Conservation (phyloP, 441 rosid genomes). For the Gossypium gossypioides region DNA sequence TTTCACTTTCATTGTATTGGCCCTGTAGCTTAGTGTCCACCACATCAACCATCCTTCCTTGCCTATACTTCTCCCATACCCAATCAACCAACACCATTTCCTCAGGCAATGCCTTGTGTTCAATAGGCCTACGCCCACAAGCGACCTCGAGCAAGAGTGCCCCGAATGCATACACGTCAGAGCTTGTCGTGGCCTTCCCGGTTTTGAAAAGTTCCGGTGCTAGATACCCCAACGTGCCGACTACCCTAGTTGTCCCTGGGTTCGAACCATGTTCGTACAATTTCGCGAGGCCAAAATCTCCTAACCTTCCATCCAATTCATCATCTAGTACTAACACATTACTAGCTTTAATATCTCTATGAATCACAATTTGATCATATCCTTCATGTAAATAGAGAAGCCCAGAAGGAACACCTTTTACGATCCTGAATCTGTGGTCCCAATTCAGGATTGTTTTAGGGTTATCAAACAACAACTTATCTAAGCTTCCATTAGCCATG, state of each 20-base stretch:
- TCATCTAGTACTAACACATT: conserved; percentile 57
- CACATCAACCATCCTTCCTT: conserved; percentile 33
- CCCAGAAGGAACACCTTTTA: conserved; percentile 58
- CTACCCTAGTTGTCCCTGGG: conserved; percentile 62
- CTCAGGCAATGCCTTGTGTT: conserved; percentile 28
- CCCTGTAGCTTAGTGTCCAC: conserved; percentile 39
- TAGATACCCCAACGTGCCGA: conserved; percentile 72
- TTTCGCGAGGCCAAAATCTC: conserved; percentile 79
- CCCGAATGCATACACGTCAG: conserved; percentile 75
- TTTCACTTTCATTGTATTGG: conserved; percentile 30
- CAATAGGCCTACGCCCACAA: conserved; percentile 69
- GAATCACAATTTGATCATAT: conserved; percentile 67
- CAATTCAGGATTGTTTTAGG: conserved; percentile 18
- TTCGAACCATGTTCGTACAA: conserved; percentile 62
- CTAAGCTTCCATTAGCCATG: conserved; percentile 75
- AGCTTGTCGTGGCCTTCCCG: conserved; percentile 56
- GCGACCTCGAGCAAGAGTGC: conserved; percentile 62
- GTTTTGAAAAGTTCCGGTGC: conserved; percentile 73
- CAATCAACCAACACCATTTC: conserved; percentile 60
- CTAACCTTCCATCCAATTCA: conserved; percentile 48
- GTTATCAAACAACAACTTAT: conserved; percentile 44
- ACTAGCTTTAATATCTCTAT: conserved; percentile 69
- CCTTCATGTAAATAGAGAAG: conserved; percentile 73
- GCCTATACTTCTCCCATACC: conserved; percentile 41
- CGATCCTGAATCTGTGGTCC: conserved; percentile 45